Percentiles rank a stretch among this genome's conserved stretches.
Evolutionary conservation across 768 basidiomycete species (phyloP).

Genomic region (Pluteus cervinus): DNA sequence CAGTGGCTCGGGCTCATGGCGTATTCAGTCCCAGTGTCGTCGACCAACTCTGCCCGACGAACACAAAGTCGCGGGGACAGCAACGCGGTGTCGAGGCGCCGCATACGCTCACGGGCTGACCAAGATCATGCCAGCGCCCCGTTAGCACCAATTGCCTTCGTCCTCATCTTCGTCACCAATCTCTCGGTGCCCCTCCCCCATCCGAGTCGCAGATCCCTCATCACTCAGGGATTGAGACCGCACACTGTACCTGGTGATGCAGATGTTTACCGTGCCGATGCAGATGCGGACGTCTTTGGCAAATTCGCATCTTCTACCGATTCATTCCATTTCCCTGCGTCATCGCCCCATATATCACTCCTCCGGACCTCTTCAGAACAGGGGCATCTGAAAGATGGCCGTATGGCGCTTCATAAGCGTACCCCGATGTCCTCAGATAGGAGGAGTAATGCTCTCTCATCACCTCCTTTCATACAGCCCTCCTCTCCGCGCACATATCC

Average conservation of each 20-base stretch:
- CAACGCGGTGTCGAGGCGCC: too few species aligned
- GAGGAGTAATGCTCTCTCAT: background rate
- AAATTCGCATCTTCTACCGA: too few species aligned
- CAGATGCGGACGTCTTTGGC: slow-evolving; percentile 20
- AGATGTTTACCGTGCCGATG: slow-evolving; percentile 31
- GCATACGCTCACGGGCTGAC: too few species aligned
- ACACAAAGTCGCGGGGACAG: too few species aligned
- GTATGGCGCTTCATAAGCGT: slow-evolving; percentile 25
- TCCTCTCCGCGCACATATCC: background rate
- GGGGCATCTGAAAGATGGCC: slow-evolving; percentile 51
- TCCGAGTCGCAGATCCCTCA: background rate
- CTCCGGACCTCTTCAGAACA: slow-evolving; percentile 54
- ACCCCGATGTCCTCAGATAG: slow-evolving; percentile 1
- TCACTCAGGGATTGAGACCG: background rate
- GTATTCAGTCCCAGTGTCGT: too few species aligned
- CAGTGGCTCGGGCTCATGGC: too few species aligned
- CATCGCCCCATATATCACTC: slow-evolving; percentile 38
- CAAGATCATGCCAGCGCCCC: too few species aligned
- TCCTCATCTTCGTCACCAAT: too few species aligned
- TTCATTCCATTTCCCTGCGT: slow-evolving; percentile 21
- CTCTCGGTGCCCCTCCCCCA: too few species aligned
- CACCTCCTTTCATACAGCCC: background rate
- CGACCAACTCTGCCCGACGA: too few species aligned
- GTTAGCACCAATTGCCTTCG: too few species aligned
- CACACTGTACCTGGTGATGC: slow-evolving; percentile 8